Base-by-base conservation (phyloP, 1,284 basidiomycete genomes). In the Sporisorium reilianum region DNA sequence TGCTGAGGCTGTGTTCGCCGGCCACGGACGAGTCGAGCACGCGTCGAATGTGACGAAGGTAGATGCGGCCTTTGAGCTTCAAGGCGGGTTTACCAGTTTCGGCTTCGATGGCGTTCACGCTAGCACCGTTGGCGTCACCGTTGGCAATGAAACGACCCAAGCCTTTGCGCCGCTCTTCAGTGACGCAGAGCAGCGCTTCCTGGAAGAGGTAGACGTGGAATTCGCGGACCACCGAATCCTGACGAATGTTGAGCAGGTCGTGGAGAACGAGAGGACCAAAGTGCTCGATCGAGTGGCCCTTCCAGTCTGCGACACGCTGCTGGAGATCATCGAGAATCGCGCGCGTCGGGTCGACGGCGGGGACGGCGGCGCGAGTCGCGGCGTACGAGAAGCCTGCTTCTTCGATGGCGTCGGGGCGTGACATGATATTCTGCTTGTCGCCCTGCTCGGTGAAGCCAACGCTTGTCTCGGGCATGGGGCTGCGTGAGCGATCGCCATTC, bases 201-300 rank as follows among this genome's bases (percentile, higher is more conserved):
- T 92, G 91, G 89, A 97, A 98, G 42, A 99, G 89, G 86, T 98
- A 97, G 63, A 97, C 93, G 83, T 91, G 93, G 85, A 96, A 95
- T 84, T 96, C 93, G 60, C 93, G 90, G 26, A 94, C 90, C 59
- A 94, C 90, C 11, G 90, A 87, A 78, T 95, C 94, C 61, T 95
- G 91, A 50, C 94, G 89, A 44, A 98, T 94, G 46, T 90, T 90
- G 30, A 98, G 87, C 49, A 94, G 88, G 85, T 97, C 95, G 85
- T 94, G 97, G 88, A 97, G 92, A 75, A 92, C 91, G 44, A 98
- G 87, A 0, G 90, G 88, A 1, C 96, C 96, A 38, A 98, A 90
- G 23, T 85, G 83, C 52, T 93, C 92, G 14, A 92, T 90, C 2
- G 93, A 92, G 79, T 95, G 93, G 0, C 92, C 92, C 85, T 96